Percentiles rank a stretch among this genome's conserved stretches.
These are phyloP conservation scores for Syzygium aromaticum DNA, from an alignment of 345 rosid genomes.

Conservation along the genomic window DNA sequence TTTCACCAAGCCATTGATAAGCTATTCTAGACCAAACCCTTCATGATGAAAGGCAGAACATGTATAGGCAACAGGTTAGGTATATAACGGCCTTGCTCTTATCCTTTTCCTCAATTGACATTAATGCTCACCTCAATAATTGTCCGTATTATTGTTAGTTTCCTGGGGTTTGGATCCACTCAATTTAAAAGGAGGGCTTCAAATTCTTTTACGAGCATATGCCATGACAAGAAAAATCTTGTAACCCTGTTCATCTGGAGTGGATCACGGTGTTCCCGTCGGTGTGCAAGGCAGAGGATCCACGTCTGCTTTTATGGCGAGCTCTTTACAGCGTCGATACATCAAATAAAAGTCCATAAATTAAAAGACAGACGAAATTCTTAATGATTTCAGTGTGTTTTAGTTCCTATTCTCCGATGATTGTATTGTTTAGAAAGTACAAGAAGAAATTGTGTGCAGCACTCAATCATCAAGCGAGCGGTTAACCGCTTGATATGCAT, in stretches of 20 bases:
- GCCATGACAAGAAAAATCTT: neutral
- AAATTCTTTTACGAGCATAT: neutral
- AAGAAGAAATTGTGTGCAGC: neutral
- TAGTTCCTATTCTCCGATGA: fast-evolving
- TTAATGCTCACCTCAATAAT: neutral
- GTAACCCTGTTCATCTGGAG: neutral
- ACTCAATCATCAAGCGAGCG: neutral
- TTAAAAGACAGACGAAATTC: neutral
- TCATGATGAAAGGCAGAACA: no score
- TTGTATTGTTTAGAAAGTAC: neutral
- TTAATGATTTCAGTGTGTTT: neutral
- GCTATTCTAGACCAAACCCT: no score
- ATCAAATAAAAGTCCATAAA: neutral
- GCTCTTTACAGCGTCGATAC: neutral
- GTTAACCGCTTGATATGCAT: neutral
- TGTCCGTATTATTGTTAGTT: neutral
- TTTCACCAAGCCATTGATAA: no score
- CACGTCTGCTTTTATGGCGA: neutral
- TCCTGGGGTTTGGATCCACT: neutral
- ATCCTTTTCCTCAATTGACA: no score
- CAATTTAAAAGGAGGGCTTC: neutral
- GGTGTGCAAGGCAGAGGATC: neutral
- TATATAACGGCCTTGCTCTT: neutral
- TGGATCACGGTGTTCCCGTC: neutral
- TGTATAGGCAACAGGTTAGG: neutral